These are phyloP conservation scores for Terana coerulea DNA, from an alignment of 768 basidiomycete genomes.

Conservation along the genomic window DNA sequence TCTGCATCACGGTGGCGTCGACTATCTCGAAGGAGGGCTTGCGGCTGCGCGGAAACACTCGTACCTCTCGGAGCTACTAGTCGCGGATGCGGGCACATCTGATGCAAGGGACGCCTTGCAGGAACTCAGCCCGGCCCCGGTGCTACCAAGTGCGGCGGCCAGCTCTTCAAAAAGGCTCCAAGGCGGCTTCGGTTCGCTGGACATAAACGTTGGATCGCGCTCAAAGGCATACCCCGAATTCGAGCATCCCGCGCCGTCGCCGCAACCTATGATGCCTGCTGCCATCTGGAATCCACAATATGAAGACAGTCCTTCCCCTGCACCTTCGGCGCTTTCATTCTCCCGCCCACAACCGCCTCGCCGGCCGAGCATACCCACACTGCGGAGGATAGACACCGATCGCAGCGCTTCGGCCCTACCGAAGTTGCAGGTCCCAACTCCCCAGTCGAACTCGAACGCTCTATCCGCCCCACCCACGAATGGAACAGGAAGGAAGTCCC, in stretches of 20 bases:
- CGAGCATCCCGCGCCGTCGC: conserved; percentile 46
- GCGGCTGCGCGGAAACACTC: conserved; percentile 56
- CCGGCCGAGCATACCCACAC: conserved; percentile 60
- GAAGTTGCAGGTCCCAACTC: conserved; percentile 57
- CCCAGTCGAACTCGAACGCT: conserved; percentile 56
- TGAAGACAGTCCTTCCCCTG: conserved; percentile 52
- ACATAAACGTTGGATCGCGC: conserved; percentile 51
- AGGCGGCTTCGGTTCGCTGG: conserved; percentile 64
- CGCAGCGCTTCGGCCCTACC: conserved; percentile 48
- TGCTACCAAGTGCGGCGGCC: background rate
- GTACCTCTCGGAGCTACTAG: conserved; percentile 43
- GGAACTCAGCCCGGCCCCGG: conserved; percentile 3
- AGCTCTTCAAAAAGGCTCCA: conserved; percentile 27
- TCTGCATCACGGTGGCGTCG: conserved; percentile 48
- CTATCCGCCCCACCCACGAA: conserved; percentile 46
- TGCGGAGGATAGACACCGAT: conserved; percentile 61
- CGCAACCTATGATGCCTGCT: conserved; percentile 55
- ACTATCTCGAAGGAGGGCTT: conserved; percentile 74
- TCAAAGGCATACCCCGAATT: conserved; percentile 54
- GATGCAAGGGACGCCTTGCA: background rate
- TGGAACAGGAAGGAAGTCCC: conserved; percentile 18
- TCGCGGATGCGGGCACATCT: conserved; percentile 38
- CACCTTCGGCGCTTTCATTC: conserved; percentile 61
- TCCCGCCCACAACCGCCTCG: conserved; percentile 45
- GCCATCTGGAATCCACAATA: conserved; percentile 40